Percentiles rank a stretch among this genome's conserved stretches.
These are phyloP conservation scores for Pseudomonodictys pantanalensis DNA, from an alignment of 495 filamentous ascomycete species.

Conservation along the genomic window DNA sequence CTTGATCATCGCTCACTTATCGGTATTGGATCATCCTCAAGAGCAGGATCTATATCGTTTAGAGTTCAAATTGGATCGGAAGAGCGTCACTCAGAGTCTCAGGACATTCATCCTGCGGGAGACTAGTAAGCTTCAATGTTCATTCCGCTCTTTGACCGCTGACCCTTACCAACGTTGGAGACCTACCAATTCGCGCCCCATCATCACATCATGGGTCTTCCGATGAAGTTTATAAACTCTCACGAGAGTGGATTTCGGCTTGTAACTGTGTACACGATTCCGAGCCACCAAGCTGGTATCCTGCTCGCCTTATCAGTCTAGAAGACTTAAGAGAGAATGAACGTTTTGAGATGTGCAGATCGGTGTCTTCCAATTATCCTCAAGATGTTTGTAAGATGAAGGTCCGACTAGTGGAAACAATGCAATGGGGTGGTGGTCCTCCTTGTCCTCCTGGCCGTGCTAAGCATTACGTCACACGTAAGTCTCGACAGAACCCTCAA, in stretches of 20 bases:
- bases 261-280: conserved; percentile 1
- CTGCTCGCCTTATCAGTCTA: background rate
- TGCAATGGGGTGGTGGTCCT: background rate
- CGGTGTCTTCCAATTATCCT: background rate
- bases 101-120: background rate
- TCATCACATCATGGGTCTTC: background rate
- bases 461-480: background rate
- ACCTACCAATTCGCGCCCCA: background rate
- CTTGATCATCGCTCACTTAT: background rate
- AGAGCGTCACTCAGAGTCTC: background rate
- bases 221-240: conserved; percentile 6
- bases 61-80: background rate
- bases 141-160: background rate
- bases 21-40: background rate
- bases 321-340: background rate
- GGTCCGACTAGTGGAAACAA: background rate
- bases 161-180: too few relatives aligned
- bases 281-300: conserved; percentile 1
- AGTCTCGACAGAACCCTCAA: background rate
- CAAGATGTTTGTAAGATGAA: background rate
- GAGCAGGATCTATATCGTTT: background rate
- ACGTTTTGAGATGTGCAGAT: background rate
- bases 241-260: background rate
- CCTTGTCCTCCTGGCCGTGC: background rate
- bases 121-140: background rate